These are phyloP conservation scores for Lachnellula subtilissima DNA, from an alignment of 2,329 filamentous ascomycete species.

Conservation along the genomic window DNA sequence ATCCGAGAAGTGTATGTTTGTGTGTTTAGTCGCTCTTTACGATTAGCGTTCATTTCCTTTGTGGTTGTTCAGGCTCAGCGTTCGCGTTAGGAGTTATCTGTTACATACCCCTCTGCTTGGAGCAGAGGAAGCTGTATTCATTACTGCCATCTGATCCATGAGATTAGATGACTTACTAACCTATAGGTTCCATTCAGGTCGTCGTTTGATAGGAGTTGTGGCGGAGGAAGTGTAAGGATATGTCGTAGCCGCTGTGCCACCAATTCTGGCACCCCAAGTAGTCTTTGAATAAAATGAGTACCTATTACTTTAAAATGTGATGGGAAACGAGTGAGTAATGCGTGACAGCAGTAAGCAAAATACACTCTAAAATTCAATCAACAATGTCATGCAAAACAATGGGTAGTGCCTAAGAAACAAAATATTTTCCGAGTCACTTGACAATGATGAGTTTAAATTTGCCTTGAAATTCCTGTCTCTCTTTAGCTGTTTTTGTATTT, in stretches of 20 bases:
- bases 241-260: background rate
- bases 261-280: background rate
- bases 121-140: slow-evolving; percentile 1
- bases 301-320: background rate
- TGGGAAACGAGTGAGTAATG: too few relatives aligned
- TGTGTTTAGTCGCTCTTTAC: background rate
- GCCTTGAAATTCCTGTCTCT: too few relatives aligned
- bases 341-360: too few relatives aligned
- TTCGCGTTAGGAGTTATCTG: slow-evolving; percentile 10
- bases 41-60: background rate
- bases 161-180: background rate
- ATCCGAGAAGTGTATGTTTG: background rate
- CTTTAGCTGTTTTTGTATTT: too few relatives aligned
- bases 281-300: background rate
- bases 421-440: too few relatives aligned
- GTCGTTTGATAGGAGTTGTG: too few relatives aligned
- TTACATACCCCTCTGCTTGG: slow-evolving; percentile 5
- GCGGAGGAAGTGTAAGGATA: background rate
- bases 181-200: background rate
- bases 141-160: background rate
- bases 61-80: slow-evolving; percentile 1
- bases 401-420: too few relatives aligned
- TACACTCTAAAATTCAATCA: too few relatives aligned
- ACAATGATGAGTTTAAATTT: too few relatives aligned
- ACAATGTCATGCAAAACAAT: too few relatives aligned